A percentile compares a stretch with the other conserved stretches of the same genome.
Conservation (phyloP, 129 eudicot species). For the Ambrosia artemisiifolia region DNA sequence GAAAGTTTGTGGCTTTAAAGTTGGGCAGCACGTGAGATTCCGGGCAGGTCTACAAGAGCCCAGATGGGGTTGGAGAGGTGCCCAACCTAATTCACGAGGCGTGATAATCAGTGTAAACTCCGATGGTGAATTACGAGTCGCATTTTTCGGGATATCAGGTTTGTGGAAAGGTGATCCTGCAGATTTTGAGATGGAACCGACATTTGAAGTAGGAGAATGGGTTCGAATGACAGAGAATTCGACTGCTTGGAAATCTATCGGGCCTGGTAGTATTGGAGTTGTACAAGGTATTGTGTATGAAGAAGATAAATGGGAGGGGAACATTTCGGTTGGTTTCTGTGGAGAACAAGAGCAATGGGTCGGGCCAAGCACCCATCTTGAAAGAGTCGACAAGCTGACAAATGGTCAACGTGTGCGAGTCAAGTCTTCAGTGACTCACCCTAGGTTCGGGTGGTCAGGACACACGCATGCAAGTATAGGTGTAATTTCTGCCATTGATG, state of each 20-base stretch:
- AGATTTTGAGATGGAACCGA: constrained; percentile 67
- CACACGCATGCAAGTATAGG: constrained; percentile 83
- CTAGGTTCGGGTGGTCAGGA: constrained; percentile 95
- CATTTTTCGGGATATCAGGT: constrained; percentile 69
- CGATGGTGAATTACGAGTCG: constrained; percentile 81
- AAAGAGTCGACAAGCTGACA: constrained; percentile 49
- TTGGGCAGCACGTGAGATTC: constrained; percentile 82
- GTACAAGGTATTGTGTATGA: constrained; percentile 80
- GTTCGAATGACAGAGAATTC: constrained; percentile 48
- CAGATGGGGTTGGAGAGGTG: constrained; percentile 97
- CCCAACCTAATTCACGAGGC: constrained; percentile 65
- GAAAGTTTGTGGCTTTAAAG: constrained; percentile 65
- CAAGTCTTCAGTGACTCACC: constrained; percentile 57
- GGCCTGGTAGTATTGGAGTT: constrained; percentile 74
- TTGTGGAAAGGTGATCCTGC: constrained; percentile 96
- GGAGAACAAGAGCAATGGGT: constrained; percentile 94
- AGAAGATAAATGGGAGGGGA: constrained; percentile 68
- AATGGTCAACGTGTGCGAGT: constrained; percentile 79
- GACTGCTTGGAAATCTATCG: constrained; percentile 68
- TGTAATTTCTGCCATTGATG: constrained; percentile 79
- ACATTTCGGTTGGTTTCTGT: constrained; percentile 63
- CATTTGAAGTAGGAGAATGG: constrained; percentile 95
- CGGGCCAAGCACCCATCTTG: constrained; percentile 55
- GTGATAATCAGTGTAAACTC: constrained; percentile 71
- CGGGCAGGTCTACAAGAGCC: constrained; percentile 79